Evolutionary conservation across 805 yeast genomes (phyloP).

Genomic region (Nematodospora valgi): DNA sequence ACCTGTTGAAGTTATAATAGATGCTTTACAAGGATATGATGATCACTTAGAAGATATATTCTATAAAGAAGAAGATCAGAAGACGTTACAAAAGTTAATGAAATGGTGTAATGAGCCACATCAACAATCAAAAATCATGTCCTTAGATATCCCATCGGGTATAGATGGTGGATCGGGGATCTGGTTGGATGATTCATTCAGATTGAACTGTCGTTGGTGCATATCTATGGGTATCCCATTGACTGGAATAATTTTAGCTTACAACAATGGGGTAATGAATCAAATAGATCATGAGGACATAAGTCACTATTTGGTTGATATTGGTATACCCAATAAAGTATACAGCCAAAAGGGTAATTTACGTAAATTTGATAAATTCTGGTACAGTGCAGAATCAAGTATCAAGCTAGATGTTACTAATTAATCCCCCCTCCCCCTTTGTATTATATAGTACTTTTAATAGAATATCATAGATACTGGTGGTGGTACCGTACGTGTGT

Average conservation of each 20-base stretch:
- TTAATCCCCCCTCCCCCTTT: too few species aligned
- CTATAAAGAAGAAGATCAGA: slow-evolving; percentile 35
- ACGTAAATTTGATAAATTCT: slow-evolving; percentile 43
- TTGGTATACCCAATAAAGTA: slow-evolving; percentile 64
- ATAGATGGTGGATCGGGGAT: slow-evolving; percentile 79
- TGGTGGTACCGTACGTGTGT: too few species aligned
- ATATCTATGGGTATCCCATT: slow-evolving; percentile 74
- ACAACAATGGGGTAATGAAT: slow-evolving; percentile 47
- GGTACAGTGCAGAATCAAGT: slow-evolving; percentile 38
- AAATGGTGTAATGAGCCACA: slow-evolving; percentile 59
- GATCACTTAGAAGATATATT: slow-evolving; percentile 59
- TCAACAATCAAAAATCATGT: slow-evolving; percentile 46
- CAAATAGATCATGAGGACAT: slow-evolving; percentile 46
- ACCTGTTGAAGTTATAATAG: slow-evolving; percentile 77
- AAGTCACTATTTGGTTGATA: slow-evolving; percentile 60
- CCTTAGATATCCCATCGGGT: slow-evolving; percentile 81
- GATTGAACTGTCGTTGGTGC: slow-evolving; percentile 49
- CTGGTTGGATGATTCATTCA: slow-evolving; percentile 26
- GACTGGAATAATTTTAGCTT: slow-evolving; percentile 57
- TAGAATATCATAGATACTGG: too few species aligned
- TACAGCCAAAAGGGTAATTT: slow-evolving; percentile 39
- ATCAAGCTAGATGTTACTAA: slow-evolving; percentile 16
- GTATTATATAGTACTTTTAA: too few species aligned
- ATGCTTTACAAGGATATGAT: slow-evolving; percentile 83
- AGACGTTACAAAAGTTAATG: slow-evolving; percentile 43